Conservation (phyloP, 2,329 filamentous ascomycete genomes). For the Hypocrella siamensis region DNA sequence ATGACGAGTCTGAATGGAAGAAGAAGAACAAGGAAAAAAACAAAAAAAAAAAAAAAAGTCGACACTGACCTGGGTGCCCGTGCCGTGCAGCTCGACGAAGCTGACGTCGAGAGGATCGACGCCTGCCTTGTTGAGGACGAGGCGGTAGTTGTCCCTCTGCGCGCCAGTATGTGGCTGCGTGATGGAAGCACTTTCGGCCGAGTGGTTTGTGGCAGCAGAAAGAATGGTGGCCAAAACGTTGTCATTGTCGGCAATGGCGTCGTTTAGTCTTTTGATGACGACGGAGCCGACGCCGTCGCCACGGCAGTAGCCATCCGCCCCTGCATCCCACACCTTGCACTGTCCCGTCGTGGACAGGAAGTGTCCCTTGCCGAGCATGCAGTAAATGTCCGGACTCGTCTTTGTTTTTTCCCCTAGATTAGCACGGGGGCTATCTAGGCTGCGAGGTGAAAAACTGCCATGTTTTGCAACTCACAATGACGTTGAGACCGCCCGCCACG, state of each 20-base stretch:
- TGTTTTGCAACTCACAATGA: too few species aligned
- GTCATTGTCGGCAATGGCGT: slow-evolving; percentile 64
- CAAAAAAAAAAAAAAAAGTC: too few species aligned
- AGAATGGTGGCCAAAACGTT: slow-evolving; percentile 60
- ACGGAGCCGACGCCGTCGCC: slow-evolving; percentile 61
- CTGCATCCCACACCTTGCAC: slow-evolving; percentile 64
- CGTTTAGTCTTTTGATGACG: slow-evolving; percentile 63
- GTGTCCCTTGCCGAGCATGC: slow-evolving; percentile 58
- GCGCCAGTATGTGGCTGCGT: slow-evolving; percentile 68
- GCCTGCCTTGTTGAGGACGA: slow-evolving; percentile 54
- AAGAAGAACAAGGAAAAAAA: too few species aligned
- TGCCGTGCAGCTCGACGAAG: slow-evolving; percentile 87
- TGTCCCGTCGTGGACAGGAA: slow-evolving; percentile 49
- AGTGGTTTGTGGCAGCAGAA: slow-evolving; percentile 66
- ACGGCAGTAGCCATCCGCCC: slow-evolving; percentile 69
- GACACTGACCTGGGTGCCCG: slow-evolving; percentile 78
- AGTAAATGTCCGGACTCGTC: slow-evolving; percentile 71
- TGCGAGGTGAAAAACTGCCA: too few species aligned
- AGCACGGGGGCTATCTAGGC: too few species aligned
- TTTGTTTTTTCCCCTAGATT: too few species aligned
- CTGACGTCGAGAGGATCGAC: slow-evolving; percentile 62
- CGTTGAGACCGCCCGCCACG: slow-evolving; percentile 62
- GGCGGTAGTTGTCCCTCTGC: slow-evolving; percentile 51
- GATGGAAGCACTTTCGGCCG: slow-evolving; percentile 65
- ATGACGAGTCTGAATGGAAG: too few species aligned